Conservation (phyloP, 805 yeast species). For the Ogataea trehaloabstinens region DNA sequence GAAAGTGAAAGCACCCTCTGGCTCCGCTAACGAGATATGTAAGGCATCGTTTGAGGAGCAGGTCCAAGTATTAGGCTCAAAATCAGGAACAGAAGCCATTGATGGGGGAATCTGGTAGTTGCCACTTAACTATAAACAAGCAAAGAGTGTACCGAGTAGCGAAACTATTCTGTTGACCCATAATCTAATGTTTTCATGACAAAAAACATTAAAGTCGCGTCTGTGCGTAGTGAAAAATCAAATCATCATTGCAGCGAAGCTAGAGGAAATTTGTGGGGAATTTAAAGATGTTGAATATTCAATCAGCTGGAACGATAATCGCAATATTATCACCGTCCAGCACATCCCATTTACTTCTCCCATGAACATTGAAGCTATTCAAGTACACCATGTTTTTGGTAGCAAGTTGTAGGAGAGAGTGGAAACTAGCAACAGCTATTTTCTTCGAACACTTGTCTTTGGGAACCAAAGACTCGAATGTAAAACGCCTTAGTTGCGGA, state of each 20-base stretch:
- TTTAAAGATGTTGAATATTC: not conserved
- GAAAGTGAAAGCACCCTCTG: conserved; percentile 60
- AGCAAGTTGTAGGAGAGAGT: conserved; percentile 17
- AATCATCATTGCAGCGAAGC: no score
- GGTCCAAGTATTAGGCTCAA: conserved; percentile 58
- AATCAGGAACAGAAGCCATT: conserved; percentile 19
- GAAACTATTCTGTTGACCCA: not conserved
- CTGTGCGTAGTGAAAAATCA: no score
- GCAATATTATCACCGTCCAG: conserved; percentile 17
- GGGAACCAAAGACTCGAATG: conserved; percentile 14
- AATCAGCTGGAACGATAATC: conserved; percentile 10
- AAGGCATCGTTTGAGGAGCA: conserved; percentile 67
- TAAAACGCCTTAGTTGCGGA: conserved; percentile 9
- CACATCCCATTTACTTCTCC: conserved; percentile 25
- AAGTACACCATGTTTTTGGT: conserved; percentile 14
- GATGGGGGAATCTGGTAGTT: not conserved
- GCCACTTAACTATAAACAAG: no score
- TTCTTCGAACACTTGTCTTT: conserved; percentile 7
- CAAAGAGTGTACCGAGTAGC: not conserved
- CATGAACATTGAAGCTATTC: conserved; percentile 14
- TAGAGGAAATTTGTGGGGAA: no score
- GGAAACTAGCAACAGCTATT: conserved; percentile 21
- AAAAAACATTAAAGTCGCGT: not conserved
- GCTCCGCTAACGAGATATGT: conserved; percentile 57
- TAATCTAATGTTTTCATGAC: conserved; percentile 2